Conservation (phyloP, 2,329 filamentous ascomycete species). For the Didymella glomerata region DNA sequence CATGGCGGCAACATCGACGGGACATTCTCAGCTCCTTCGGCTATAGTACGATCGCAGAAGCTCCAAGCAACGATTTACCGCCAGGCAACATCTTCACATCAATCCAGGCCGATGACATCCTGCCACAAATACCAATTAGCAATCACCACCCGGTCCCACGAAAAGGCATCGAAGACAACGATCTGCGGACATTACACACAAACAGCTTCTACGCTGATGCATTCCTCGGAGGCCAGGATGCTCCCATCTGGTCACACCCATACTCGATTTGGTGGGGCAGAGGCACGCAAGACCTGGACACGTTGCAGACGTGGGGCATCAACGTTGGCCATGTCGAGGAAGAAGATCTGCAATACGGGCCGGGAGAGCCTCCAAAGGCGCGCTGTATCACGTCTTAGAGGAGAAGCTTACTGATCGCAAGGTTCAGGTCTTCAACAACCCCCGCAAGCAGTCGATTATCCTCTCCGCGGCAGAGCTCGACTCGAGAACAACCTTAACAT, state of each 20-base stretch:
- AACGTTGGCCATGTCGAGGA: constrained; percentile 76
- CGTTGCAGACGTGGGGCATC: constrained; percentile 74
- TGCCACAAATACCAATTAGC: constrained; percentile 51
- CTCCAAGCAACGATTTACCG: constrained; percentile 19
- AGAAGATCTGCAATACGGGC: constrained; percentile 71
- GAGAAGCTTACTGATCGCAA: background rate
- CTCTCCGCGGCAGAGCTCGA: constrained; percentile 81
- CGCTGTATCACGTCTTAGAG: background rate
- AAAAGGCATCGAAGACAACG: constrained; percentile 51
- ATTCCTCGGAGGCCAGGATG: constrained; percentile 75
- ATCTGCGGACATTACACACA: constrained; percentile 65
- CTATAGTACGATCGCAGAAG: background rate
- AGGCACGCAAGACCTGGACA: constrained; percentile 58
- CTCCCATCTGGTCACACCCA: constrained; percentile 75
- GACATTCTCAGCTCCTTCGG: constrained; percentile 26
- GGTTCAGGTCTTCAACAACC: constrained; percentile 74
- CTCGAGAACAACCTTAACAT: constrained; percentile 63
- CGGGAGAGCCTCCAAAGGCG: constrained; percentile 47
- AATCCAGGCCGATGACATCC: constrained; percentile 53
- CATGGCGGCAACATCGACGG: constrained; percentile 20
- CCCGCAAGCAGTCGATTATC: constrained; percentile 81
- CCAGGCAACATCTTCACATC: constrained; percentile 53
- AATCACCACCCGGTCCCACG: constrained; percentile 53
- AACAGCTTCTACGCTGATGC: constrained; percentile 80
- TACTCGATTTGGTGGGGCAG: constrained; percentile 58